Conservation (phyloP, 2,329 filamentous ascomycete species). For the Paraphoma chrysanthemicola region DNA sequence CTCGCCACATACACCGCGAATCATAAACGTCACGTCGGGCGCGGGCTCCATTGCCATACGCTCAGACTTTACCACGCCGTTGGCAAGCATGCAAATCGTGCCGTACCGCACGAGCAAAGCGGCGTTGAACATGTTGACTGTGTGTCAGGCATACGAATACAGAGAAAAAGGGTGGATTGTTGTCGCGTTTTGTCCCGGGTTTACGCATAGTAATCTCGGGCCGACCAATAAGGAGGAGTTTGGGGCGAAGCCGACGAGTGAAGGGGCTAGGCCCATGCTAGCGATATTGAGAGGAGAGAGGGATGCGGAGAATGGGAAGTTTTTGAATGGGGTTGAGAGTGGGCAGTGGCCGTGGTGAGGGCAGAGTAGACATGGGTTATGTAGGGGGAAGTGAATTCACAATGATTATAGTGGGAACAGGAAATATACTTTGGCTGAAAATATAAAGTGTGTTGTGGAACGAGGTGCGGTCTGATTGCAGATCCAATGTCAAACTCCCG, state of each 20-base stretch:
- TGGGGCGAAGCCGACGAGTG: slow-evolving; percentile 41
- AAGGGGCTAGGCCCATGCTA: slow-evolving; percentile 41
- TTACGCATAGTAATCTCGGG: slow-evolving; percentile 20
- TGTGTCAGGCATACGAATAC: slow-evolving; percentile 35
- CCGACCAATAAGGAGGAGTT: slow-evolving; percentile 36
- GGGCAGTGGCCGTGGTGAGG: slow-evolving; percentile 22
- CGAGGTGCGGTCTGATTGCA: background rate
- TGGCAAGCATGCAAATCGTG: slow-evolving; percentile 21
- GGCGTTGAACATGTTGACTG: slow-evolving; percentile 48
- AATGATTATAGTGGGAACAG: background rate
- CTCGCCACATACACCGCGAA: slow-evolving; percentile 20
- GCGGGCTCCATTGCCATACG: slow-evolving; percentile 37
- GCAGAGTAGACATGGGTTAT: background rate
- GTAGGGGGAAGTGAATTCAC: background rate
- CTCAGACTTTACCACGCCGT: slow-evolving; percentile 23
- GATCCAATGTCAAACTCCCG: slow-evolving; percentile 2
- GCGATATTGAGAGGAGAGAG: slow-evolving; percentile 43
- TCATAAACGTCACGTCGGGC: slow-evolving; percentile 42
- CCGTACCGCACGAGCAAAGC: slow-evolving; percentile 46
- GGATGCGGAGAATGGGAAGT: slow-evolving; percentile 35
- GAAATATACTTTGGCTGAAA: no score
- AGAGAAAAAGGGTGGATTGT: slow-evolving; percentile 39
- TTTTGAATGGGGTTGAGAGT: slow-evolving; percentile 17
- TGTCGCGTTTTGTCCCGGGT: slow-evolving; percentile 46
- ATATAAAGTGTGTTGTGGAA: background rate